Evolutionary conservation across 2,329 filamentous ascomycete genomes (phyloP).

Genomic region (Lomentospora prolificans): DNA sequence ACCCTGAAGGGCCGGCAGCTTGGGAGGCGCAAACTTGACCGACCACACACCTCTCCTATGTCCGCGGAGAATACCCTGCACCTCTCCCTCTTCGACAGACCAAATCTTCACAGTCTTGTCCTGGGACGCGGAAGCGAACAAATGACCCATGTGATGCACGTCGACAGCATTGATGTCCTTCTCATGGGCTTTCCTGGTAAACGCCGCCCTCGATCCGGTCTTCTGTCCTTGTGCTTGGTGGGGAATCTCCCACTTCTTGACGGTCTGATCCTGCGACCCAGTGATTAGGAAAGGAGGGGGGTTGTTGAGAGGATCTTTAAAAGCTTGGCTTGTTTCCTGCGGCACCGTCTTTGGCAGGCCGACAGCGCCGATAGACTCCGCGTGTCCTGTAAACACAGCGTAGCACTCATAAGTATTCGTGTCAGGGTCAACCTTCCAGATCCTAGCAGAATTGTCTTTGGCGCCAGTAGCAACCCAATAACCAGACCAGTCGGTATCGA

Average conservation of each 20-base stretch:
- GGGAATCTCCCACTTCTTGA: conserved; percentile 86
- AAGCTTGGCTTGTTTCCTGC: conserved; percentile 57
- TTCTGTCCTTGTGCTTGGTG: conserved; percentile 39
- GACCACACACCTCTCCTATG: conserved; percentile 96
- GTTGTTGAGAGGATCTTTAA: conserved; percentile 63
- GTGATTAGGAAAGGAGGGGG: conserved; percentile 81
- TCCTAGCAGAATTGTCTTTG: conserved; percentile 87
- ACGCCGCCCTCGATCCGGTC: conserved; percentile 56
- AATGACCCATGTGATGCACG: conserved; percentile 59
- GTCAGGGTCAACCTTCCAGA: conserved; percentile 78
- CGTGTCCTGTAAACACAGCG: conserved; percentile 79
- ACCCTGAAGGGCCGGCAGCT: conserved; percentile 63
- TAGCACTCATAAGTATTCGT: conserved; percentile 70
- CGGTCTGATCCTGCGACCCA: conserved; percentile 87
- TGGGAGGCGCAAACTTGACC: conserved; percentile 75
- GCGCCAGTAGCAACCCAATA: conserved; percentile 93
- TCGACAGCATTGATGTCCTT: conserved; percentile 98
- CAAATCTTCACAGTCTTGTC: conserved; percentile 97
- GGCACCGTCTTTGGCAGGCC: conserved; percentile 66
- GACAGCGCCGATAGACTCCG: conserved; percentile 87
- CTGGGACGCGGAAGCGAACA: conserved; percentile 94
- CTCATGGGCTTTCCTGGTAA: conserved; percentile 91
- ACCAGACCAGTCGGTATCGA: conserved; percentile 94
- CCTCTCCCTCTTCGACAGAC: conserved; percentile 81
- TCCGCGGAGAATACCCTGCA: conserved; percentile 81